These are phyloP conservation scores for Diaporthe capsici DNA, from an alignment of 2,329 filamentous ascomycete species.

Conservation along the genomic window DNA sequence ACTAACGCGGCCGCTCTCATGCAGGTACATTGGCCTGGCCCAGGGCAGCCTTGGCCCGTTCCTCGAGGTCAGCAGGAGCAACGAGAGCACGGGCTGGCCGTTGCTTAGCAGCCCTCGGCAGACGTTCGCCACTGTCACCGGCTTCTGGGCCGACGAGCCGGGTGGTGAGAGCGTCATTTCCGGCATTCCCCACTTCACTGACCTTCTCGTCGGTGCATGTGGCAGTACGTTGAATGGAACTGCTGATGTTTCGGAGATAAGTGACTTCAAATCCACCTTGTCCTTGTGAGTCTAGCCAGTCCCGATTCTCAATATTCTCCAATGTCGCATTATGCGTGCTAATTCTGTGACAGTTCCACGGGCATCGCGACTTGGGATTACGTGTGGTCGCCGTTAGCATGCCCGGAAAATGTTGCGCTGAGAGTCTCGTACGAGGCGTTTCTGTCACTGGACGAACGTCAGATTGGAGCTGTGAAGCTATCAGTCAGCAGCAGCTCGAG, in stretches of 20 bases:
- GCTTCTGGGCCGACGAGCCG: neutral
- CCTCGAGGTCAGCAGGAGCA: neutral
- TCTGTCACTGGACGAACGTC: neutral
- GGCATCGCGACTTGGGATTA: neutral
- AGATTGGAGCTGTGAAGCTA: neutral
- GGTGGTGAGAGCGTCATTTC: neutral
- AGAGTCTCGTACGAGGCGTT: neutral
- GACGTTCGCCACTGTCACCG: conserved; percentile 6
- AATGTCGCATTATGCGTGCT: neutral
- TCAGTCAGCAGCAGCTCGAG: neutral
- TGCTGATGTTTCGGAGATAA: neutral
- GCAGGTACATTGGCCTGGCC: conserved; percentile 5
- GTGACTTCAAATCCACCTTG: neutral
- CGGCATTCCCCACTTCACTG: conserved; percentile 4
- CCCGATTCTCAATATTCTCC: too few species aligned
- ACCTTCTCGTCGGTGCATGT: neutral
- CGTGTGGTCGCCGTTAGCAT: neutral
- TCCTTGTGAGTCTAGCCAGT: neutral
- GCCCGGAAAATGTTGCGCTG: neutral
- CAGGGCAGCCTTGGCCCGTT: conserved; percentile 14
- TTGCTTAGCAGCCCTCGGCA: neutral
- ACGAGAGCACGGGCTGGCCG: neutral
- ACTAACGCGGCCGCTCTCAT: neutral
- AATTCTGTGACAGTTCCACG: neutral
- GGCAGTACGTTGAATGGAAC: neutral